Base-by-base conservation (phyloP, 2,329 filamentous ascomycete species). In the Aspergillus transmontanensis region DNA sequence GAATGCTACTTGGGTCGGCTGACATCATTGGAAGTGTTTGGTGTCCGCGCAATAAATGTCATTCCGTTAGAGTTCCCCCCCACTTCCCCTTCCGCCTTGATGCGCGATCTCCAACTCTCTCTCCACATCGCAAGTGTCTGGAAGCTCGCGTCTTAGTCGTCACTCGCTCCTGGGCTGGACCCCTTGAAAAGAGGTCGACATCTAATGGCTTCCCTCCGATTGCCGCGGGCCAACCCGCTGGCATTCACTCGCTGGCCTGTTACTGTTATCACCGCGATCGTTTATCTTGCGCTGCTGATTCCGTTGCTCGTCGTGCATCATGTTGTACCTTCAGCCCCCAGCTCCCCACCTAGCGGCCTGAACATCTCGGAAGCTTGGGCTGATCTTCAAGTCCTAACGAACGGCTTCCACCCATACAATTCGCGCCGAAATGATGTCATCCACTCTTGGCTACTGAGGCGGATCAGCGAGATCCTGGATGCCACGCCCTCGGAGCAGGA, bases 331-430 rank as follows among this genome's bases (percentile, higher is more conserved):
- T 74, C 85, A 23, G 84, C 88, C 57, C 90, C 91, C 0, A 78
- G 83, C 43, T 81, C 84, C 45, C 72, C 80, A 6, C 85, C 86
- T 43, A 73, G 81, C 10, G 93, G 93, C 21, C 81, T 96, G 72
- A 92, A 97, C 72, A 80, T 98, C 59, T 90, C 89, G 2, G 89
- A 96, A 78, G 93, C 94, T 43, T 98, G 94, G 94, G 79, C 84
- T 14, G 94, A 98, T 74, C 83, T 99, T 36, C 87, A 93, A 64
- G 81, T 84, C 60, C 84, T 99, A 56, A 94, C 90, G 39, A 84
- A 84, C 66, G 83, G 84, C 1, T 95, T 91, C 74, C 95, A 97
- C 75, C 94, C 95, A 0, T 97, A 92, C 81, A 97, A 97, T 79
- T 94, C 90, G 69, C 89, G 84, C 63, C 84, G 87, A 64, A 98